Percentiles rank a stretch among this genome's conserved stretches.
phyloP scores from a whole-genome alignment of 202 grass and related monocot species.

The Setaria viridis region DNA sequence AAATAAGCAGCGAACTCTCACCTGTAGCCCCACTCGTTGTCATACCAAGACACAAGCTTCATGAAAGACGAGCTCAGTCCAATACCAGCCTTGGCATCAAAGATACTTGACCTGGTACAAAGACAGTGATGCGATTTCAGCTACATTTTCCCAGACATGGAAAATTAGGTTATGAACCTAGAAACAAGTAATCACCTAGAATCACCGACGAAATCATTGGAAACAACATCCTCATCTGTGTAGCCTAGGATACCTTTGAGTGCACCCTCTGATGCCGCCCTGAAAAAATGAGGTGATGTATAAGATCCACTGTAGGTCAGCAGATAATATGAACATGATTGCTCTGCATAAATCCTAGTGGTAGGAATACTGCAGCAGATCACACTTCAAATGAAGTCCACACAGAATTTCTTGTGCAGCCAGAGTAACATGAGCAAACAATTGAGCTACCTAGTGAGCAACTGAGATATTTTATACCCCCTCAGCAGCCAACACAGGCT shows the following conservation, averaged over 20 bases:
- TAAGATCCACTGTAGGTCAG: neutral
- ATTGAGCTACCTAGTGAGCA: neutral
- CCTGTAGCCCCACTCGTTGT: conserved; percentile 99
- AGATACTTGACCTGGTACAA: conserved; percentile 87
- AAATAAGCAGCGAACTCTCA: conserved; percentile 35
- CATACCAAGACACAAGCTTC: conserved; percentile 98
- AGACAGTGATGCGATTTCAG: conserved; percentile 12
- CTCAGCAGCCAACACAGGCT: neutral
- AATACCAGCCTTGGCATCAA: conserved; percentile 98
- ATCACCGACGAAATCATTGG: conserved; percentile 94
- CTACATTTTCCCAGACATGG: neutral
- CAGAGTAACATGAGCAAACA: neutral
- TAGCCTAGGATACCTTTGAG: conserved; percentile 98
- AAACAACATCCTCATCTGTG: conserved; percentile 95
- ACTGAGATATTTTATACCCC: neutral
- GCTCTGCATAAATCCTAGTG: neutral
- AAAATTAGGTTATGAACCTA: neutral
- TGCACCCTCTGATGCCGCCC: conserved; percentile 77
- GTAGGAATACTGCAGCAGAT: neutral
- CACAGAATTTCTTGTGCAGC: neutral
- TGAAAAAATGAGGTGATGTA: conserved; percentile 35
- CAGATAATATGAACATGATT: conserved; percentile 3
- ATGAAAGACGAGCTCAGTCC: conserved; percentile 92
- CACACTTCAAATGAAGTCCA: neutral
- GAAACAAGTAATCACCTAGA: conserved; percentile 56